Evolutionary conservation across 148 eudicot species (phyloP), one percentile per base, ranked within the genome.

Genomic region (Rhododendron ovatum): DNA sequence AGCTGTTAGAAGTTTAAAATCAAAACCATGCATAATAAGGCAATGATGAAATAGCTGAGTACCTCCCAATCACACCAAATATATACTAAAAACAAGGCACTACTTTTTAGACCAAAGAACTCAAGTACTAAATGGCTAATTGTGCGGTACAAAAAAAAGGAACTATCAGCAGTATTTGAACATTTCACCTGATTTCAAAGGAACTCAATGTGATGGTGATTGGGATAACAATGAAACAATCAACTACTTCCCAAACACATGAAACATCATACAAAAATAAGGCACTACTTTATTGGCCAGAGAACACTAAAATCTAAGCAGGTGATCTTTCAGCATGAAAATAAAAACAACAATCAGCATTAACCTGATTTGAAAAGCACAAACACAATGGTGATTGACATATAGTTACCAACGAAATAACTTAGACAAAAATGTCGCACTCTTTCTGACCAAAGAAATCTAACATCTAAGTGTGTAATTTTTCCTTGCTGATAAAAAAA

Each of bases 1-100:
- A 96, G 82, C 98, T 96, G 90, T 57, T 0, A 1, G 57, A 86
- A 50, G 51, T 20, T 15, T 55, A 67, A 20, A 76, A 20, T 47
- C 26, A 81, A 81, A 87, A 87, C 61, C 55, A 47, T 17, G 4
- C 20, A 28, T 26, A 67, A 26, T 39, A 22, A 83, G 26, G 33
- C 26, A 28, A 28, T 5, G 24, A 80, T 28, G 22, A 51, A 80
- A 28, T 28, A 28, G 20, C 37, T 26, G 0, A 51, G 20, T 48
- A n/a, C 35, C 14, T 11, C n/a, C 63, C 22, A 51, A 78, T 45
- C 30, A 45, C 33, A 24, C 30, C 10, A 5, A 20, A 37, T 18
- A 18, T 17, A 15, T 5, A 3, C 41, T 22, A 39, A 37, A 75
- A 1, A 37, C 0, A 35, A 35, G 47, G 22, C 47, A 37, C 30